These are phyloP conservation scores for Cladosporium sp. DNA, from an alignment of 2,329 filamentous ascomycete species.

Conservation along the genomic window DNA sequence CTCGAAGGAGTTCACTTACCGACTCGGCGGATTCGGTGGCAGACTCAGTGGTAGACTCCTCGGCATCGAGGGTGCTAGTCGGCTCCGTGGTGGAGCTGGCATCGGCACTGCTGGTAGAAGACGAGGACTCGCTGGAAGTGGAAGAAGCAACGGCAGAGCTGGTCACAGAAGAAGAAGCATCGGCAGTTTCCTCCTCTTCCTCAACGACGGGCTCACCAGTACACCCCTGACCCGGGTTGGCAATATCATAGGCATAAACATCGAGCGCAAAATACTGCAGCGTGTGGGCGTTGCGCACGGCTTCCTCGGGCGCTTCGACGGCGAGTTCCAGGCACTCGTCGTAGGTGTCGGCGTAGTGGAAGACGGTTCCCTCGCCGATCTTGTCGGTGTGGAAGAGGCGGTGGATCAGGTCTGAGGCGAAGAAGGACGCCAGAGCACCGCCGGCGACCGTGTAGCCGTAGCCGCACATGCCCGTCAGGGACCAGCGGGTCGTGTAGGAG, in stretches of 20 bases:
- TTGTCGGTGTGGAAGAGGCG: slow-evolving; percentile 59
- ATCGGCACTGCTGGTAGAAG: slow-evolving; percentile 10
- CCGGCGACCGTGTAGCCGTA: slow-evolving; percentile 58
- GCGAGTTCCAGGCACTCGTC: slow-evolving; percentile 51
- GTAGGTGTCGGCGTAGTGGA: slow-evolving; percentile 60
- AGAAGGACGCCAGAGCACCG: slow-evolving; percentile 56
- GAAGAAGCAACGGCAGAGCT: slow-evolving; percentile 12
- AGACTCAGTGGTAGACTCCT: slow-evolving; percentile 41
- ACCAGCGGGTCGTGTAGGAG: slow-evolving; percentile 55
- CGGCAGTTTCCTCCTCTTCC: slow-evolving; percentile 13
- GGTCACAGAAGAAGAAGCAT: slow-evolving; percentile 13
- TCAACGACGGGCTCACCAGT: slow-evolving; percentile 39
- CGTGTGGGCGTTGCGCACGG: slow-evolving; percentile 55
- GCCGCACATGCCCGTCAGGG: slow-evolving; percentile 56
- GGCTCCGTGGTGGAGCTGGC: slow-evolving; percentile 10
- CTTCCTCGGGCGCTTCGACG: slow-evolving; percentile 43
- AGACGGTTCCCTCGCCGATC: slow-evolving; percentile 56
- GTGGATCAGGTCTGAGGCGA: slow-evolving; percentile 63
- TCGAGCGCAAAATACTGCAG: slow-evolving; percentile 67
- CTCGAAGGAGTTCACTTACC: not conserved
- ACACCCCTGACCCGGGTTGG: slow-evolving; percentile 59
- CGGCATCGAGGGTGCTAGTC: slow-evolving; percentile 13
- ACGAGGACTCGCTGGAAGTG: slow-evolving; percentile 9
- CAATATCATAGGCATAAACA: slow-evolving; percentile 61
- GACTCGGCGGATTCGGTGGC: slow-evolving; percentile 63